Conservation (phyloP, 129 eudicot species). For the Lactuca sativa region DNA sequence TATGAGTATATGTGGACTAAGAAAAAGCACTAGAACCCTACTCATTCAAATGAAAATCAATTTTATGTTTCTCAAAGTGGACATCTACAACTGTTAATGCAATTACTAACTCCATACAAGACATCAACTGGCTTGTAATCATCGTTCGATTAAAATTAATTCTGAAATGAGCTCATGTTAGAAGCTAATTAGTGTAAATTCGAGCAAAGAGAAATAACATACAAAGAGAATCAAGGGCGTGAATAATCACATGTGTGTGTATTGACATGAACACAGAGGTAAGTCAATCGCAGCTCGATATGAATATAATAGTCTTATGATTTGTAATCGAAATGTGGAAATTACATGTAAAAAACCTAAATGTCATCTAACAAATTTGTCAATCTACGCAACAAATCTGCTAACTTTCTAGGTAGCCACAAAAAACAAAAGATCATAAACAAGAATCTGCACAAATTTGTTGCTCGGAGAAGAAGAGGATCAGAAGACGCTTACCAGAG, state of each 20-base stretch:
- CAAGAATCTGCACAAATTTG: not conserved
- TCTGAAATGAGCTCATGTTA: not conserved
- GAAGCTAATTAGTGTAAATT: too few relatives aligned
- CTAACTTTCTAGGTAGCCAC: constrained; percentile 3
- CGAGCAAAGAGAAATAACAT: not conserved
- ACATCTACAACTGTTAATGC: constrained; percentile 8
- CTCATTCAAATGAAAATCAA: too few relatives aligned
- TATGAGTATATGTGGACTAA: not conserved
- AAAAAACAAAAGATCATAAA: not conserved
- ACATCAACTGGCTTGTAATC: not conserved
- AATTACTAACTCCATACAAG: not conserved
- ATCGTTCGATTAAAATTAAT: not conserved
- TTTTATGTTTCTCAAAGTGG: constrained; percentile 4
- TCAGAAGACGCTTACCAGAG: constrained; percentile 22
- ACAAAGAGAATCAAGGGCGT: not conserved
- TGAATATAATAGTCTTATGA: not conserved
- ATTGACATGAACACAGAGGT: not conserved
- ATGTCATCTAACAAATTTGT: constrained; percentile 2
- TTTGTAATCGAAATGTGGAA: constrained; percentile 8
- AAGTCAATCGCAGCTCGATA: constrained; percentile 6
- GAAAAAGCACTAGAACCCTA: constrained; percentile 4
- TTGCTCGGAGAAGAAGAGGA: constrained; percentile 10
- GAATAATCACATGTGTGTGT: not conserved
- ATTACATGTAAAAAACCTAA: constrained; percentile 10
- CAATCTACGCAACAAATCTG: constrained; percentile 9